A percentile compares a stretch with the other conserved stretches of the same genome.
These are phyloP conservation scores for Neopestalotiopsis rosae DNA, from an alignment of 2,329 filamentous ascomycete species.

Conservation along the genomic window DNA sequence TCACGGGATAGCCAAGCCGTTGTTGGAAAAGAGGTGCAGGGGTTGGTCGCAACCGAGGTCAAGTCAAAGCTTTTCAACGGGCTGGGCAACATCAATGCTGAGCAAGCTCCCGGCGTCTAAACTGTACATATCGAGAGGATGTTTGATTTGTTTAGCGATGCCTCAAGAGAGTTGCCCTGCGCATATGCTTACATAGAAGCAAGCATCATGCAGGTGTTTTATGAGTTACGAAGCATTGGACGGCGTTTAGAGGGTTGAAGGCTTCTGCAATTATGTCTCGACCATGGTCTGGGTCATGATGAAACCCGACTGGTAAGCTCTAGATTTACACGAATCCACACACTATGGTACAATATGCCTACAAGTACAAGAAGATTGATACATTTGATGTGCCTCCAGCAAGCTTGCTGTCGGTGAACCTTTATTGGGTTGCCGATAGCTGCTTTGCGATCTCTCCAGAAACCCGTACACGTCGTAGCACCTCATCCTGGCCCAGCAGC, in stretches of 20 bases:
- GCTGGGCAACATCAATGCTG: constrained; percentile 20
- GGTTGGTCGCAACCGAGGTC: constrained; percentile 36
- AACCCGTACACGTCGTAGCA: constrained; percentile 27
- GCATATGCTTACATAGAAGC: not conserved
- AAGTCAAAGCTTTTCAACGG: constrained; percentile 39
- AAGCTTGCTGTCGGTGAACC: not conserved
- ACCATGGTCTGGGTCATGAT: not conserved
- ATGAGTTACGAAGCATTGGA: constrained; percentile 38
- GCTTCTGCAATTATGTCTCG: constrained; percentile 11
- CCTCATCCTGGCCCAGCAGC: constrained; percentile 33
- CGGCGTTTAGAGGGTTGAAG: constrained; percentile 32
- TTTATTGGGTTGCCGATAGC: not conserved
- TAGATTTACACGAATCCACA: constrained; percentile 22
- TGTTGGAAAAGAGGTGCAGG: constrained; percentile 39
- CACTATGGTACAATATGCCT: not conserved
- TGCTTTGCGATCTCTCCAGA: constrained; percentile 26
- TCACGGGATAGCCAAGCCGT: constrained; percentile 36
- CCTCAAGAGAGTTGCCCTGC: not conserved
- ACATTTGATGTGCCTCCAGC: not conserved
- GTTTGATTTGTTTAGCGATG: not conserved
- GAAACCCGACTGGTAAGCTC: constrained; percentile 12
- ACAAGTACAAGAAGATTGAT: not conserved
- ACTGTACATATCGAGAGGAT: not conserved
- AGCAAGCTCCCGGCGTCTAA: not conserved
- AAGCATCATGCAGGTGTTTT: constrained; percentile 5